phyloP scores from a whole-genome alignment of 129 eudicot genomes.

The Tagetes erecta region DNA sequence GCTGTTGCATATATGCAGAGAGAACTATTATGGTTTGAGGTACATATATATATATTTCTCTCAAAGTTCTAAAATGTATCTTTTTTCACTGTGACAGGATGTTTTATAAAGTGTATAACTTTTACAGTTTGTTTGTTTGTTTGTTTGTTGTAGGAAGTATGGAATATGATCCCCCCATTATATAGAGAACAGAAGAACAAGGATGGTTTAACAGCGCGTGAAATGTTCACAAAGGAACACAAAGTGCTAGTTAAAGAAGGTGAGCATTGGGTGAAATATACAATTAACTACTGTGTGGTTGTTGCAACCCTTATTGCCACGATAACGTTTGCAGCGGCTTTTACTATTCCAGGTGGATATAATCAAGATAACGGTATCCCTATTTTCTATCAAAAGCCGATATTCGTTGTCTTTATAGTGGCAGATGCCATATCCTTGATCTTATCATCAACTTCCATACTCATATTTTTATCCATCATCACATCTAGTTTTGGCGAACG shows the following conservation, averaged over 20 bases:
- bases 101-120: not conserved
- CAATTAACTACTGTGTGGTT: not conserved
- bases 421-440: conserved; percentile 11
- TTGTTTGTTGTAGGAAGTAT: not conserved
- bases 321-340: not conserved
- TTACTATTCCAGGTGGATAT: conserved; percentile 12
- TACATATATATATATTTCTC: not conserved
- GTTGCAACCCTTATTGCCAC: conserved; percentile 9
- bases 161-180: not conserved
- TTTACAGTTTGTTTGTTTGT: not conserved
- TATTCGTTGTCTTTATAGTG: not conserved
- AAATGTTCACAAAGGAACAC: conserved; percentile 10
- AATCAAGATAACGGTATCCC: not conserved
- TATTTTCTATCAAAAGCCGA: not conserved
- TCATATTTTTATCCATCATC: not conserved
- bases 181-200: not conserved
- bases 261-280: not conserved
- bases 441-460: not conserved
- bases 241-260: not conserved
- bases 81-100: not conserved
- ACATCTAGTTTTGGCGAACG: not conserved
- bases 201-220: conserved; percentile 10
- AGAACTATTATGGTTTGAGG: conserved; percentile 6
- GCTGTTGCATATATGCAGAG: conserved; percentile 1
- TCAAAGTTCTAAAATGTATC: not conserved